Evolutionary conservation across 768 basidiomycete species (phyloP).

Genomic region (Dentipellis fragilis): DNA sequence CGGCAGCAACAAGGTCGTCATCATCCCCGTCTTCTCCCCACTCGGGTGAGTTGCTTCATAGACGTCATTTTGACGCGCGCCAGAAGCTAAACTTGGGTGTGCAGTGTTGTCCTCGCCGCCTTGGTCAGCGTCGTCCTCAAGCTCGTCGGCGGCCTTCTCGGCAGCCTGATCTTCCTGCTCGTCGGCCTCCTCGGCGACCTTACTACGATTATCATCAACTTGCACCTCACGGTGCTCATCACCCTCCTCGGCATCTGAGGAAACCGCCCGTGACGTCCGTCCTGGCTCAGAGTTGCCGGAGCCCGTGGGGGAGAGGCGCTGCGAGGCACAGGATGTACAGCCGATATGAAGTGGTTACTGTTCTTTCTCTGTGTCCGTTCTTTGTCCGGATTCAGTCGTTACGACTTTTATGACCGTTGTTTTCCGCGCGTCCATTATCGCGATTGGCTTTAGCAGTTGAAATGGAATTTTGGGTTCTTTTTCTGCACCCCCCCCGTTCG

Average conservation of each 20-base stretch:
- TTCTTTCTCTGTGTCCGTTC: neutral
- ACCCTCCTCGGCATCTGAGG: neutral
- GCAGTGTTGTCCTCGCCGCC: neutral
- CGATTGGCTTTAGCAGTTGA: too few species aligned
- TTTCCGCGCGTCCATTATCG: too few species aligned
- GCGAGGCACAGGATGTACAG: too few species aligned
- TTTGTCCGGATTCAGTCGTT: neutral
- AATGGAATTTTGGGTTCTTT: too few species aligned
- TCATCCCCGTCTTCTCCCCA: neutral
- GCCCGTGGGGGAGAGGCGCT: too few species aligned
- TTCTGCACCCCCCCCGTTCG: too few species aligned
- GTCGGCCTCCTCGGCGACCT: neutral
- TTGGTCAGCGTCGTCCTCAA: neutral
- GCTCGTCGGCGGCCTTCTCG: neutral
- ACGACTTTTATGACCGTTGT: too few species aligned
- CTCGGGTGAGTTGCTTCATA: neutral
- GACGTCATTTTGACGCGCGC: too few species aligned
- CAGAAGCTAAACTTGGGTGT: neutral
- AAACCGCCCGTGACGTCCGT: too few species aligned
- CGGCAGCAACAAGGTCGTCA: neutral
- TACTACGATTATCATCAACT: neutral
- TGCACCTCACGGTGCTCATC: neutral
- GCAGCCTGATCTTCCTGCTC: neutral
- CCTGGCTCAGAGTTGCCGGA: too few species aligned
- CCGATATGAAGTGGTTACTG: too few species aligned